A percentile compares a stretch with the other conserved stretches of the same genome.
phyloP scores from a whole-genome alignment of 2,329 filamentous ascomycete species.

The Calonectria henricotiae region DNA sequence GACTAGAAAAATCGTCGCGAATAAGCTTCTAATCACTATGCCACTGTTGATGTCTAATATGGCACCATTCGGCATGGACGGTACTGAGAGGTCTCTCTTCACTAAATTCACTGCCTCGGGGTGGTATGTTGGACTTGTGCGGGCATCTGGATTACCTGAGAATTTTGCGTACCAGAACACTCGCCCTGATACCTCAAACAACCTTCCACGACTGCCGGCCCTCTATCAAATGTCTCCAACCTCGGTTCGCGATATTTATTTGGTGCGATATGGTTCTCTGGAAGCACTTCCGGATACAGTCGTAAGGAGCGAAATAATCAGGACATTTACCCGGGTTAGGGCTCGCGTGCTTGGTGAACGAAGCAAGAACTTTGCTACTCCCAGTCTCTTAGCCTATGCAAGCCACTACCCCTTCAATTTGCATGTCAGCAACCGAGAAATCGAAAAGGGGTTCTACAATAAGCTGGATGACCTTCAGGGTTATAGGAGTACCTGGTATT shows the following conservation, averaged over 20 bases:
- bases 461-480: constrained; percentile 43
- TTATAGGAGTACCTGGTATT: constrained; percentile 42
- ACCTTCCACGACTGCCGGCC: constrained; percentile 38
- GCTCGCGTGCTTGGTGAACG: constrained; percentile 17
- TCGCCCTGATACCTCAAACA: constrained; percentile 35
- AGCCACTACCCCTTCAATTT: constrained; percentile 45
- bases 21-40: constrained; percentile 39
- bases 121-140: constrained; percentile 44
- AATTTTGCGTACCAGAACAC: constrained; percentile 44
- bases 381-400: constrained; percentile 38
- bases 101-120: constrained; percentile 38
- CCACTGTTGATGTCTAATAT: constrained; percentile 38
- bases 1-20: constrained; percentile 27
- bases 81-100: constrained; percentile 33
- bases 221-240: constrained; percentile 47
- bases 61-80: constrained; percentile 35
- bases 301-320: constrained; percentile 39
- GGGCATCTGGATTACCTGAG: constrained; percentile 34
- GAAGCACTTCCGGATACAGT: constrained; percentile 12
- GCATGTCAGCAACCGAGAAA: constrained; percentile 35
- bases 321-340: constrained; percentile 41
- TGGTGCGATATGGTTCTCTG: constrained; percentile 41
- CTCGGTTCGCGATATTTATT: constrained; percentile 27
- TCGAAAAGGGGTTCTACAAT: constrained; percentile 40
- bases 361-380: constrained; percentile 5